Evolutionary conservation across 2,329 filamentous ascomycete species (phyloP).

Genomic region (Fusarium marasasianum): DNA sequence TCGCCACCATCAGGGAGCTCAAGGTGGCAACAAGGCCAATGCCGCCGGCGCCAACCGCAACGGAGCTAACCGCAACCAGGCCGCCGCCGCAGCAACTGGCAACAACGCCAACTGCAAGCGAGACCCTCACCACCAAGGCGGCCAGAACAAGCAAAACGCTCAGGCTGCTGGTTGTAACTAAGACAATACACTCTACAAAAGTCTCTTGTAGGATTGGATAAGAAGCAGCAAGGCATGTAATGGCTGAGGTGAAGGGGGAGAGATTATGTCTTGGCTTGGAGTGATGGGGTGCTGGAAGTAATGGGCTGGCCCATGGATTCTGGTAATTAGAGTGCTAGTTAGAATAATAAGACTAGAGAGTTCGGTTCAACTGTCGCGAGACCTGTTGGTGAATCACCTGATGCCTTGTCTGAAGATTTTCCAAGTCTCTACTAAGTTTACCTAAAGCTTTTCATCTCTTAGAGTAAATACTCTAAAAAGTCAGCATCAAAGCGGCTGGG

Average conservation of each 20-base stretch:
- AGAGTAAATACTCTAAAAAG: no score
- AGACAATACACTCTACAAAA: not conserved
- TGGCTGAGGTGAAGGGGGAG: not conserved
- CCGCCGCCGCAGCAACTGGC: not conserved
- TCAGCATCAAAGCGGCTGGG: not conserved
- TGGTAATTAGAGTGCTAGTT: not conserved
- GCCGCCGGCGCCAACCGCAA: not conserved
- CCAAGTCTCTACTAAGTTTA: no score
- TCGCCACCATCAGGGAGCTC: conserved; percentile 2
- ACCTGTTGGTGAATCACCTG: no score
- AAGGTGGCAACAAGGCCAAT: not conserved
- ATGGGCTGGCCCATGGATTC: conserved; percentile 4
- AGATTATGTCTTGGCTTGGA: not conserved
- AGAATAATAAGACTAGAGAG: not conserved
- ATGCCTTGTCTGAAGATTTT: rapidly evolving
- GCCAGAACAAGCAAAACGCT: not conserved
- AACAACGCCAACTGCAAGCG: conserved; percentile 1
- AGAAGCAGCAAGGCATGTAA: not conserved
- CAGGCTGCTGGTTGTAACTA: conserved; percentile 13
- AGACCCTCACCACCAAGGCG: conserved; percentile 9
- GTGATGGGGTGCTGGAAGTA: not conserved
- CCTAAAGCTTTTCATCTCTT: no score
- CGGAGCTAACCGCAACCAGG: not conserved
- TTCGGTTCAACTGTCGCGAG: not conserved
- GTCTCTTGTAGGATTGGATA: not conserved